Percentiles rank a stretch among this genome's conserved stretches.
Evolutionary conservation across 2,329 filamentous ascomycete species (phyloP).

Genomic region (Aspergillus pseudotamarii): DNA sequence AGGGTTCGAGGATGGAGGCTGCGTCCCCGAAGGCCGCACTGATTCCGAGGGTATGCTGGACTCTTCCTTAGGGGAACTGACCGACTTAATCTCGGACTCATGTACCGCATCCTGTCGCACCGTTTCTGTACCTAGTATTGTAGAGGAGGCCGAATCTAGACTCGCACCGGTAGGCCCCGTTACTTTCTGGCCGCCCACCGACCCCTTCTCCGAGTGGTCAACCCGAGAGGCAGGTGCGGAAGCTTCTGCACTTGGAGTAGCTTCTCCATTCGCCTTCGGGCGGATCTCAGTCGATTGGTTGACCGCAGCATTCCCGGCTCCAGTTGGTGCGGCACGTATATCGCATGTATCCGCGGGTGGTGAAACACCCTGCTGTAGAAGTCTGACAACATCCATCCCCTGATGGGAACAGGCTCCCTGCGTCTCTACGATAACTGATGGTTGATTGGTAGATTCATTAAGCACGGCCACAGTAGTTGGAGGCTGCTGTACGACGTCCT

Average conservation of each 20-base stretch:
- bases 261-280: background rate
- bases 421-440: background rate
- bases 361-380: background rate
- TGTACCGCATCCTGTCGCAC: constrained; percentile 24
- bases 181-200: constrained; percentile 23
- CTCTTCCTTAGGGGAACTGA: constrained; percentile 35
- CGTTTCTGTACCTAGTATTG: constrained; percentile 20
- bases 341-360: background rate
- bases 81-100: constrained; percentile 27
- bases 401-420: background rate
- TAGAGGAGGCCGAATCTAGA: constrained; percentile 17
- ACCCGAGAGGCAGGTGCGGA: background rate
- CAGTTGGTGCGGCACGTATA: background rate
- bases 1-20: constrained; percentile 63
- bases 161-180: constrained; percentile 19
- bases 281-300: background rate
- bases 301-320: background rate
- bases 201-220: constrained; percentile 15
- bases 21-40: constrained; percentile 43
- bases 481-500: constrained; percentile 17
- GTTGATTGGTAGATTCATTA: constrained; percentile 14
- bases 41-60: constrained; percentile 30
- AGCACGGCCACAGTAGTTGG: constrained; percentile 8
- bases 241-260: constrained; percentile 3
- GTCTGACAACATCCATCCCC: background rate